Conservation (phyloP, 129 eudicot genomes). For the Artemisia argyi region DNA sequence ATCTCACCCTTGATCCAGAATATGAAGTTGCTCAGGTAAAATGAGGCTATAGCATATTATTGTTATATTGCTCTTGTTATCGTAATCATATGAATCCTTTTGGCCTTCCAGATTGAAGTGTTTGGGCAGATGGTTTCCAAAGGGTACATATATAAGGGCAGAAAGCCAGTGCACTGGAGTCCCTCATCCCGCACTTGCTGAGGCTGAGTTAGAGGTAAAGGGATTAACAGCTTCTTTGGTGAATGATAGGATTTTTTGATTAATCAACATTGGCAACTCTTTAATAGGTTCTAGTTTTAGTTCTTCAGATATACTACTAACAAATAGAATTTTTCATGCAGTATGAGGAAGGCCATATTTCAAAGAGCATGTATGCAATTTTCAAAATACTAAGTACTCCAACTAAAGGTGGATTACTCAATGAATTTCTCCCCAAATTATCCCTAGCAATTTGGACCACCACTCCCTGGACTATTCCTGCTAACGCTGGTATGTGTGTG, state of each 20-base stretch:
- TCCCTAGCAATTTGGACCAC: conserved; percentile 98
- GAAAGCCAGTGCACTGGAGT: conserved; percentile 98
- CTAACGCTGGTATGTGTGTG: too few species aligned
- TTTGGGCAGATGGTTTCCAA: conserved; percentile 89
- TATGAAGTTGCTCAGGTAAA: conserved; percentile 97
- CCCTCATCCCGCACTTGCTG: conserved; percentile 99
- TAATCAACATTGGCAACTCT: not conserved
- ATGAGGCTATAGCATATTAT: not conserved
- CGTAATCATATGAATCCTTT: not conserved
- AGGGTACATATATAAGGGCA: conserved; percentile 88
- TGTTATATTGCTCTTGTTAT: not conserved
- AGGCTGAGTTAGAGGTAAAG: conserved; percentile 92
- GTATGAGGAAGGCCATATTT: too few species aligned
- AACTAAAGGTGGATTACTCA: too few species aligned
- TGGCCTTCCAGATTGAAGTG: conserved; percentile 70
- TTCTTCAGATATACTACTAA: conserved; percentile 9
- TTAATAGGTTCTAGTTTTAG: not conserved
- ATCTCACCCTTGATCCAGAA: conserved; percentile 95
- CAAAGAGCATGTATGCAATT: too few species aligned
- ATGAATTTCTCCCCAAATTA: too few species aligned
- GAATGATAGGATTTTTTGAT: conserved; percentile 2
- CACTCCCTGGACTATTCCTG: conserved; percentile 99
- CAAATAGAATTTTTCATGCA: conserved; percentile 38
- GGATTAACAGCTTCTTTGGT: conserved; percentile 11
- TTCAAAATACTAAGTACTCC: too few species aligned